These are phyloP conservation scores for Schrenkiella parvula DNA, from an alignment of 345 rosid species.

Conservation along the genomic window DNA sequence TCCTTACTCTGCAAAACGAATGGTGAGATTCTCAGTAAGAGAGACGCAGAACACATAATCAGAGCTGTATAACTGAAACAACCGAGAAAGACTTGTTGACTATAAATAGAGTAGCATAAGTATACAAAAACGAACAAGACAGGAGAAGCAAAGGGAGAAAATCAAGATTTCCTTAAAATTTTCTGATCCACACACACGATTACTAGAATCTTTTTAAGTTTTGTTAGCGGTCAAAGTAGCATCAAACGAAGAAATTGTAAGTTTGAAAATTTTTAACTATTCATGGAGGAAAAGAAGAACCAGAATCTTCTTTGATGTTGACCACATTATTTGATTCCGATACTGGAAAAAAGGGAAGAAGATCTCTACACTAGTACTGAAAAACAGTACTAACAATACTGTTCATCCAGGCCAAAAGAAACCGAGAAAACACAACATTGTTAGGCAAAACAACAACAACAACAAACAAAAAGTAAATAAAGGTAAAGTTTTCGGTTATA, in stretches of 20 bases:
- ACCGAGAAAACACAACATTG: neutral
- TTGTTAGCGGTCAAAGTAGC: neutral
- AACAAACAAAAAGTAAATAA: neutral
- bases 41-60: neutral
- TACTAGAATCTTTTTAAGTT: neutral
- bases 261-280: neutral
- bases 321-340: neutral
- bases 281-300: neutral
- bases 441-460: neutral
- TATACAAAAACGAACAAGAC: neutral
- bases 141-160: neutral
- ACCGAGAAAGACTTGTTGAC: neutral
- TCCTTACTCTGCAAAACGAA: slow-evolving; percentile 48
- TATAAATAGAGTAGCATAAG: neutral
- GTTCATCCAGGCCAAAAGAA: neutral
- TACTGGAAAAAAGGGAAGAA: neutral
- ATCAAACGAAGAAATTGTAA: neutral
- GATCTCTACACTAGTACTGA: neutral
- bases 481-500: neutral
- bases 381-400: neutral
- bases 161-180: neutral
- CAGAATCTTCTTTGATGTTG: slow-evolving; percentile 1
- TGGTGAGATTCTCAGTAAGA: neutral
- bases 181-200: neutral
- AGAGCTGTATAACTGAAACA: neutral